Evolutionary conservation across 2,329 filamentous ascomycete species (phyloP), one percentile per base, ranked within the genome.

Genomic region (Beauveria asiatica): DNA sequence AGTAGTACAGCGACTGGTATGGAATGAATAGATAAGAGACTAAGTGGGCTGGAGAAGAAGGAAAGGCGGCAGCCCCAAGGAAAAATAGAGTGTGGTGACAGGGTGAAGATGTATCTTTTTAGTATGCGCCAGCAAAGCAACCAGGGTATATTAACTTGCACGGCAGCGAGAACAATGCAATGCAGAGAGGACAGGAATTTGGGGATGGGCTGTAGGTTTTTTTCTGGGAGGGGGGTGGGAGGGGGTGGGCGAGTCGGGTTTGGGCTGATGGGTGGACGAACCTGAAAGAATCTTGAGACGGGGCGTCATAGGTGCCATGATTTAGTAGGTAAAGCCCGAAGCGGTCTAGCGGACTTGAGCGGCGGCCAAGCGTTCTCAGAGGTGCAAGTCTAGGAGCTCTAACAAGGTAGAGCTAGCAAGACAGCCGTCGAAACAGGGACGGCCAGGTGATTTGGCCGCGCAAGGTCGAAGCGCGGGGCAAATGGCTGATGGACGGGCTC

Each of bases 211-310:
- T 45, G 56, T 42, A 44, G 21, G 54, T 61, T 39, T 56, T 56
- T 62, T 62, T 53, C 46, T 55, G 58, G 41, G 48, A 50, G 48
- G 60, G 56, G 52, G 59, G 61, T 61, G 59, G 19, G 52, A 48
- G 30, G 59, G 45, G 41, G 50, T 59, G 57, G 41, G 41, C 21
- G 41, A 48, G 45, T 59, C 39, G 42, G 54, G 48, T 16, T 37
- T 54, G 27, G 58, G 58, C 58, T 60, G 57, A 68, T 69, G 67
- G 69, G 68, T 70, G 69, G 67, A 80, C 82, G 74, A 75, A 84
- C 82, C 82, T 80, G 80, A 82, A 71, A 83, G 77, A 74, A 83
- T 78, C 76, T 79, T 83, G 73, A 81, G 78, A 75, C 81, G 80
- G 74, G 82, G 80, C 73, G 81, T 76, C 72, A 78, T 75, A 73